phyloP scores from a whole-genome alignment of 257 asterid species.

The Petunia axillaris region DNA sequence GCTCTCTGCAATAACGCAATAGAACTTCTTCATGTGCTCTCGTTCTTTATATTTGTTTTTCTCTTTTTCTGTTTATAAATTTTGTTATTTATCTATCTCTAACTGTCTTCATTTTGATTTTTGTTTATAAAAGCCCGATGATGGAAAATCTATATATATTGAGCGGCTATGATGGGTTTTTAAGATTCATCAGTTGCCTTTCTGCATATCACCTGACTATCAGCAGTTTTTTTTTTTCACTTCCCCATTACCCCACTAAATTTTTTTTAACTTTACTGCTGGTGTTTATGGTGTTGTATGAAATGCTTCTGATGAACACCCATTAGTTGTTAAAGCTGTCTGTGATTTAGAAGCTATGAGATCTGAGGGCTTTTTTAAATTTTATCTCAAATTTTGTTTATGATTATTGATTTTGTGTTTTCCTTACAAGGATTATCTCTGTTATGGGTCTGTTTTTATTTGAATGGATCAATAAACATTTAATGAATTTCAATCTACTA shows the following conservation, averaged over 20 bases:
- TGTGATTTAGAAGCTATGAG: conserved; percentile 81
- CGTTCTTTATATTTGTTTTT: not conserved
- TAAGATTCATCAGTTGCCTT: conserved; percentile 49
- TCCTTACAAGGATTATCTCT: too few species aligned
- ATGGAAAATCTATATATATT: conserved; percentile 35
- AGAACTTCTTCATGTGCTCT: too few species aligned
- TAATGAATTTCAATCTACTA: too few species aligned
- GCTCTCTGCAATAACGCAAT: not conserved
- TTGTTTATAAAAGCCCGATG: conserved; percentile 31
- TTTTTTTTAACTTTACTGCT: not conserved
- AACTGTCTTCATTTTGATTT: not conserved
- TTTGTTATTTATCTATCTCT: not conserved
- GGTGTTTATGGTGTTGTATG: conserved; percentile 45
- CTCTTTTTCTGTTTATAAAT: not conserved
- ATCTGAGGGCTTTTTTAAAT: conserved; percentile 63
- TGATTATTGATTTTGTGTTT: too few species aligned
- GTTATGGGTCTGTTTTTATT: too few species aligned
- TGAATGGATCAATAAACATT: too few species aligned
- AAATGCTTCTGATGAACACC: conserved; percentile 52
- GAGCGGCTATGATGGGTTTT: conserved; percentile 46
- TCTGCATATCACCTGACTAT: conserved; percentile 40
- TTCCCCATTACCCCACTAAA: not conserved
- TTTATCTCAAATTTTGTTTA: not conserved
- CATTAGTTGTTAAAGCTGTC: conserved; percentile 35
- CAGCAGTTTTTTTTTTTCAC: conserved; percentile 32